phyloP scores from a whole-genome alignment of 208 protist genomes.

The Willaertia magna region DNA sequence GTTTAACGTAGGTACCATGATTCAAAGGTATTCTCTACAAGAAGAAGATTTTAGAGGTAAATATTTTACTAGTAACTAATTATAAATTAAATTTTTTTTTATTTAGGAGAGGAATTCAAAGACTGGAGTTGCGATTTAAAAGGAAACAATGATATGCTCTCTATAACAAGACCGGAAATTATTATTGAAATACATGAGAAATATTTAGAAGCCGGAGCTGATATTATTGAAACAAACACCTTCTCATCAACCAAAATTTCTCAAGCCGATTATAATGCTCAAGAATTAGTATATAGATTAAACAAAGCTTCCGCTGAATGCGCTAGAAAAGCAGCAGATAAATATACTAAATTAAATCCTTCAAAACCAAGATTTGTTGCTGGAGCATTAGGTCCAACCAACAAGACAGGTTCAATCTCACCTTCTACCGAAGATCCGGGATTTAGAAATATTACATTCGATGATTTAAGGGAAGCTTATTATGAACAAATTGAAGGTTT shows the following conservation, averaged over 20 bases:
- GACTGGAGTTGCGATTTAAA: conserved; percentile 70
- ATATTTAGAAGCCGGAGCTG: conserved; percentile 78
- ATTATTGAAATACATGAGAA: conserved; percentile 69
- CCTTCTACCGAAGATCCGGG: conserved; percentile 76
- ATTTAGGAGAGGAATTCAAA: conserved; percentile 53
- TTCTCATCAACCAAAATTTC: conserved; percentile 78
- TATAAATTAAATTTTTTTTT: background rate
- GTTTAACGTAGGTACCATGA: too few relatives aligned
- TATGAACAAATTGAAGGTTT: conserved; percentile 69
- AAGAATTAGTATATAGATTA: conserved; percentile 65
- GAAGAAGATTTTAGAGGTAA: conserved; percentile 57
- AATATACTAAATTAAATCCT: conserved; percentile 30
- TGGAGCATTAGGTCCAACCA: conserved; percentile 86
- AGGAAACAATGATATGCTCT: conserved; percentile 91
- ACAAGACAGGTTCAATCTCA: conserved; percentile 80
- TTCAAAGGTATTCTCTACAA: conserved; percentile 69
- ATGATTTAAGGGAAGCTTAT: conserved; percentile 78
- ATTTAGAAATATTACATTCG: conserved; percentile 69
- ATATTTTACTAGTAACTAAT: background rate
- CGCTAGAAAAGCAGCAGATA: conserved; percentile 44
- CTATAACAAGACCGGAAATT: conserved; percentile 71
- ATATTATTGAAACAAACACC: conserved; percentile 92
- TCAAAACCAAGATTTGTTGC: conserved; percentile 63
- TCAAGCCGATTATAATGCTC: conserved; percentile 78
- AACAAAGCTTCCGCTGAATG: conserved; percentile 57